Evolutionary conservation across 2,329 filamentous ascomycete genomes (phyloP).

Genomic region (Chalara sp.): DNA sequence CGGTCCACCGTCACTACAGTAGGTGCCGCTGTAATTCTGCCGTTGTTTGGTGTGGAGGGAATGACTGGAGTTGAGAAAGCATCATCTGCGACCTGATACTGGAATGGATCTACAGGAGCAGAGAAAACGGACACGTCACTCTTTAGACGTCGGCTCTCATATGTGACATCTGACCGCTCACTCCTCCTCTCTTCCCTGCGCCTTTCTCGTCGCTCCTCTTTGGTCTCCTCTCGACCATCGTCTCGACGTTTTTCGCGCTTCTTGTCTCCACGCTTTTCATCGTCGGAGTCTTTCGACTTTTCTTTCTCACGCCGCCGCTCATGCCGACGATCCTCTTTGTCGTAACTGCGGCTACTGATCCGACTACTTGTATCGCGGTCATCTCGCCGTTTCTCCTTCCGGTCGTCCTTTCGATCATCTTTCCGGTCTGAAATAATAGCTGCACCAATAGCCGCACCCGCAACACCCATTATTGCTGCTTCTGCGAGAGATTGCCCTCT

Average conservation of each 20-base stretch:
- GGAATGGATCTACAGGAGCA: constrained; percentile 45
- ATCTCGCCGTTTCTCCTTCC: constrained; percentile 14
- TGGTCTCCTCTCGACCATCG: constrained; percentile 22
- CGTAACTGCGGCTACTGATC: constrained; percentile 14
- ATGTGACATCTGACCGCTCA: constrained; percentile 13
- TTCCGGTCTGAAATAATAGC: constrained; percentile 34
- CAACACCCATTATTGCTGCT: constrained; percentile 40
- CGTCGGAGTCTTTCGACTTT: constrained; percentile 12
- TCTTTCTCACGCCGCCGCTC: constrained; percentile 21
- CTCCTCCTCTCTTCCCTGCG: constrained; percentile 25
- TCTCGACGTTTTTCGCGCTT: constrained; percentile 23
- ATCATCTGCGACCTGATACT: constrained; percentile 48
- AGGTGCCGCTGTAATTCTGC: constrained; percentile 26
- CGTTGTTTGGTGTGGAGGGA: constrained; percentile 10
- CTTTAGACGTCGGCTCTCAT: constrained; percentile 16
- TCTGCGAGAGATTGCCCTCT: constrained; percentile 35
- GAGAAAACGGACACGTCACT: constrained; percentile 23
- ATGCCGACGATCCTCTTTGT: constrained; percentile 14
- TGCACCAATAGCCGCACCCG: constrained; percentile 43
- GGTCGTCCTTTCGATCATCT: constrained; percentile 20
- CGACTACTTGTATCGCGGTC: constrained; percentile 12
- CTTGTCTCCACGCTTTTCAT: constrained; percentile 17
- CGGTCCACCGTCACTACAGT: constrained; percentile 46
- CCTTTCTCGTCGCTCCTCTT: constrained; percentile 28
- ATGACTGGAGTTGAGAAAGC: constrained; percentile 42